Evolutionary conservation across 2,329 filamentous ascomycete species (phyloP), one percentile per base, ranked within the genome.

Genomic region (Cercospora berteroae): DNA sequence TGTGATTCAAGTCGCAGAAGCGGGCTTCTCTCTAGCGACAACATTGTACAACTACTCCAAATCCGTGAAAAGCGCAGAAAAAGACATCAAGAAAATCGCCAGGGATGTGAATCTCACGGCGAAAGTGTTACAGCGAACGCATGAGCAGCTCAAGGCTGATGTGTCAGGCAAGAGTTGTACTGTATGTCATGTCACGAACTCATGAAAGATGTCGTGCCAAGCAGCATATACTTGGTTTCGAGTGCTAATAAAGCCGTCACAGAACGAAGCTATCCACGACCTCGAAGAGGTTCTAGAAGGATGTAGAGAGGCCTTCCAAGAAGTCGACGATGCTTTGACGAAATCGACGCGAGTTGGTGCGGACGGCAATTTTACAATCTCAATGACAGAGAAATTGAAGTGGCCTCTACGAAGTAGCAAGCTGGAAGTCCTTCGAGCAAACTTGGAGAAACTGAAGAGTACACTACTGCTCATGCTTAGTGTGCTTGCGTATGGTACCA

Each of bases 391-490:
- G 18, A 50, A 64, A 16, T 29, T 67, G 25, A 67, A 59, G 39
- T 71, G 66, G 62, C 67, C 67, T 2, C 31, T 70, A 4, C 58
- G 65, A 16, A 68, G 60, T 25, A 61, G 65, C 6, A 70, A 69
- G 16, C 23, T 71, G 12, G 65, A 67, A n/a, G 57, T 65, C 0
- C 59, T 72, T 55, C 60, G 69, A 4, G 67, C 69, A 4, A 68
- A 71, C 44, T 33, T 72, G 58, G 67, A 72, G 61, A 65, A 64
- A 42, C 27, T 71, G 48, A 72, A 72, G 59, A 70, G 50, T 1
- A 68, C 69, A 2, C 63, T 72, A 6, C 29, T 70, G 62, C n/a
- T 72, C 16, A 71, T 72, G 69, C 23, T 72, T 16, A 68, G 60
- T 50, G 69, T 70, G 4, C 52, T 70, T 7, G 62, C 63, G 12